These are phyloP conservation scores for Fusarium begoniae DNA, from an alignment of 2,329 filamentous ascomycete species.

Conservation along the genomic window DNA sequence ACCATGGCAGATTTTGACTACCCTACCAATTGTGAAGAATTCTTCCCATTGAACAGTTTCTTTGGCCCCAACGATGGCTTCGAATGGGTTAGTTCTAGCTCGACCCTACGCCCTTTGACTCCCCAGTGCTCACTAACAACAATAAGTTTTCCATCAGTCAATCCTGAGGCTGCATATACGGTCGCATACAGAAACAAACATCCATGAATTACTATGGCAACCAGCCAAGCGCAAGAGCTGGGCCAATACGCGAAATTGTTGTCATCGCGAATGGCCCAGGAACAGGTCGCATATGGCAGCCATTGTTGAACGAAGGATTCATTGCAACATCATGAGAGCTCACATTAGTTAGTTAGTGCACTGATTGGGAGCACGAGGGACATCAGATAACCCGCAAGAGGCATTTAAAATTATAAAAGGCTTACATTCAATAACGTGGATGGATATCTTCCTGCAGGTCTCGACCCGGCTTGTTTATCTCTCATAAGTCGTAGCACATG, in stretches of 20 bases:
- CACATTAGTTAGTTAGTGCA: not conserved
- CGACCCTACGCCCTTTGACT: not conserved
- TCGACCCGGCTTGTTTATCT: constrained; percentile 40
- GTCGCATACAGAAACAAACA: not conserved
- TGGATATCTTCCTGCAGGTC: constrained; percentile 42
- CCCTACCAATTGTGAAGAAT: constrained; percentile 45
- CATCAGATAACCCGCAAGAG: not conserved
- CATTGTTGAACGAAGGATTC: not conserved
- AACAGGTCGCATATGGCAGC: constrained; percentile 19
- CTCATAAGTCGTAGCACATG: constrained; percentile 44
- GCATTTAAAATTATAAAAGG: not conserved
- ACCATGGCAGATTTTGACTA: constrained; percentile 23
- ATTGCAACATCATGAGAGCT: not conserved
- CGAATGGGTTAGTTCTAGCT: constrained; percentile 51
- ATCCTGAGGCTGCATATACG: constrained; percentile 21
- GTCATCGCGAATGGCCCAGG: constrained; percentile 22
- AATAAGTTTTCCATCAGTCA: constrained; percentile 44
- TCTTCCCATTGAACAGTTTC: constrained; percentile 50
- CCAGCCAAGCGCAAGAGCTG: not conserved
- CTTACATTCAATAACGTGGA: constrained; percentile 30
- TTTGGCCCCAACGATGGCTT: constrained; percentile 46
- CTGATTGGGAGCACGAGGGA: not conserved
- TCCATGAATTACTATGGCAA: constrained; percentile 13
- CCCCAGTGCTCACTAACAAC: not conserved
- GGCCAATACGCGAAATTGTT: constrained; percentile 1